These are phyloP conservation scores for Pichia sp. DNA, from an alignment of 1,139 yeast species.

Conservation along the genomic window DNA sequence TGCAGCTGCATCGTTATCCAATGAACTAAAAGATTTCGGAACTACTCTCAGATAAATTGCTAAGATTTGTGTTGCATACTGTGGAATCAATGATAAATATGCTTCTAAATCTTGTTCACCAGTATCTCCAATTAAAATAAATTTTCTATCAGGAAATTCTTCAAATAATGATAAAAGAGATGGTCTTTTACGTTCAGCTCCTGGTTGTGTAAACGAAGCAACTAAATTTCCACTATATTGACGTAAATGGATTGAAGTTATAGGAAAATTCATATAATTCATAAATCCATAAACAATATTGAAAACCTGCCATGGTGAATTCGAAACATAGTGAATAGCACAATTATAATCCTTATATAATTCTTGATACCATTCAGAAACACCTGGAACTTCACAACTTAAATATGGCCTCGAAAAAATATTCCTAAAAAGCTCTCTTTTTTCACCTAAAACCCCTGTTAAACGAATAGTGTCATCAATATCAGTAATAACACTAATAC, in stretches of 20 bases:
- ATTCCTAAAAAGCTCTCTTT: conserved; percentile 72
- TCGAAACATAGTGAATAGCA: conserved; percentile 82
- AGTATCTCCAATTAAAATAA: conserved; percentile 86
- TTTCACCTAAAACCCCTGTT: conserved; percentile 87
- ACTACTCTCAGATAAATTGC: conserved; percentile 83
- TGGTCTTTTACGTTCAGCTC: conserved; percentile 69
- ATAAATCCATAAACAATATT: conserved; percentile 59
- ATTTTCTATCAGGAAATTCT: conserved; percentile 74
- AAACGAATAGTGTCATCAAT: conserved; percentile 89
- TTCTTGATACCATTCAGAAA: conserved; percentile 61
- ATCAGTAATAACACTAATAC: conserved; percentile 79
- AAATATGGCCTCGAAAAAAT: conserved; percentile 60
- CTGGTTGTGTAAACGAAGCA: conserved; percentile 78
- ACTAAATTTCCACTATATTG: conserved; percentile 79
- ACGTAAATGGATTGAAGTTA: conserved; percentile 75
- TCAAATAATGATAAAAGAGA: conserved; percentile 56
- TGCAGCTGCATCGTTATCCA: conserved; percentile 38
- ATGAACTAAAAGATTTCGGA: conserved; percentile 55
- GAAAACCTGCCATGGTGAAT: conserved; percentile 88
- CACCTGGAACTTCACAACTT: conserved; percentile 66
- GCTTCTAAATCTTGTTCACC: conserved; percentile 96
- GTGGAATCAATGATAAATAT: conserved; percentile 61
- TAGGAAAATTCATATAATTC: conserved; percentile 52
- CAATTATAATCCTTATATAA: conserved; percentile 29
- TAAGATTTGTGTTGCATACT: conserved; percentile 54